Evolutionary conservation across 148 eudicot species (phyloP).

Genomic region (Salicornia ramosissima): DNA sequence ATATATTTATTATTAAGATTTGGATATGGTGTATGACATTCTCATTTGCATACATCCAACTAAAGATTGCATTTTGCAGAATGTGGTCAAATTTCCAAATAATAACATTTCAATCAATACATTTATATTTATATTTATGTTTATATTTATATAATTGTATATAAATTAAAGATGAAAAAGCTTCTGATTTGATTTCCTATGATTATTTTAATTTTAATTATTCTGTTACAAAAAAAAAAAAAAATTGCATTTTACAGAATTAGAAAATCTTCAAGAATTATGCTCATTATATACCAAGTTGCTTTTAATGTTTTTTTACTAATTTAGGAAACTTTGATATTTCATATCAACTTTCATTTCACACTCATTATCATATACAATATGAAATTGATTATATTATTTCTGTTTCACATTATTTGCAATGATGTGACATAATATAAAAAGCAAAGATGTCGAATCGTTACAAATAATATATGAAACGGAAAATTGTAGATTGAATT

Average conservation of each 20-base stretch:
- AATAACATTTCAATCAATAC: slow-evolving; percentile 1
- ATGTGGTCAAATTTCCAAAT: slow-evolving; percentile 10
- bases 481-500: too few species aligned
- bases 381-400: not conserved
- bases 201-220: not conserved
- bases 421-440: too few species aligned
- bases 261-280: not conserved
- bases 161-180: slow-evolving; percentile 8
- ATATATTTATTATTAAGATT: slow-evolving; percentile 9
- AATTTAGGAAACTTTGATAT: not conserved
- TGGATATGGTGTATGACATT: slow-evolving; percentile 29
- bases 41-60: slow-evolving; percentile 21
- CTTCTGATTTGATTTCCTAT: slow-evolving; percentile 15
- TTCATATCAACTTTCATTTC: too few species aligned
- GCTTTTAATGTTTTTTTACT: slow-evolving; percentile 1
- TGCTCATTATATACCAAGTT: not conserved
- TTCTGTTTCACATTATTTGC: too few species aligned
- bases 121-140: too few species aligned
- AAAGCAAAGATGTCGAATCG: too few species aligned
- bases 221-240: not conserved
- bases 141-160: too few species aligned
- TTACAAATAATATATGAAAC: too few species aligned
- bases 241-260: not conserved
- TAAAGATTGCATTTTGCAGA: slow-evolving; percentile 17
- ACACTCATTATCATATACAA: too few species aligned